Conservation (phyloP, 495 filamentous ascomycete species). For the Neurospora africana region DNA sequence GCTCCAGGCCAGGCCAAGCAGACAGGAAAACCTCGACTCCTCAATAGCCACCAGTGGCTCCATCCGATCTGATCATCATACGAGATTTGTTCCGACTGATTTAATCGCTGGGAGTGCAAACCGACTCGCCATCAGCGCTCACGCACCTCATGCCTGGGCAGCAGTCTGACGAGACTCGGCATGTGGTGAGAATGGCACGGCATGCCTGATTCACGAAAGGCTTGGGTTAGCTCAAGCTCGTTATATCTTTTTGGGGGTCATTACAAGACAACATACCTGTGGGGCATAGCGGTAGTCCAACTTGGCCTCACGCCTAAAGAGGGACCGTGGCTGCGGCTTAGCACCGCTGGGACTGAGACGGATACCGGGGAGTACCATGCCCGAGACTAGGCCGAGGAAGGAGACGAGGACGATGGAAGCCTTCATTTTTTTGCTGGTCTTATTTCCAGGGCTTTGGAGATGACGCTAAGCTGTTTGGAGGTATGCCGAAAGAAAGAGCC, state of each 20-base stretch:
- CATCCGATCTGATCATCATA: not conserved
- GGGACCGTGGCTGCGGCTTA: not conserved
- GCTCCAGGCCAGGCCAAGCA: not conserved
- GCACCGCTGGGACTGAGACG: not conserved
- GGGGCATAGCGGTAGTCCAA: not conserved
- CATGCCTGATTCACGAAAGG: not conserved
- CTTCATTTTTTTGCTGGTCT: conserved; percentile 1
- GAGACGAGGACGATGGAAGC: not conserved
- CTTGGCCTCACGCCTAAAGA: not conserved
- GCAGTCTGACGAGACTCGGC: conserved; percentile 1
- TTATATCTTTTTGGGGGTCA: not conserved
- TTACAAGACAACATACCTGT: not conserved
- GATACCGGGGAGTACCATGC: not conserved
- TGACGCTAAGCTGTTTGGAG: not conserved
- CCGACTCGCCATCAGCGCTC: conserved; percentile 1
- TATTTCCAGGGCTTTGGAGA: not conserved
- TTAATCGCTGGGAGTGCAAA: conserved; percentile 3
- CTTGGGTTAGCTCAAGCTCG: not conserved
- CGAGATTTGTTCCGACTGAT: not conserved
- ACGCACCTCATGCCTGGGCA: conserved; percentile 3
- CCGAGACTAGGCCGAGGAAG: conserved; percentile 1
- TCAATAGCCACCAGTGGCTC: not conserved
- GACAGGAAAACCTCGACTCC: not conserved
- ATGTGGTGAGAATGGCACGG: conserved; percentile 1
- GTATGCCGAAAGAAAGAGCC: not conserved